These are phyloP conservation scores for Plasmopara viticola DNA, from an alignment of 352 stramenopile species.

Conservation along the genomic window DNA sequence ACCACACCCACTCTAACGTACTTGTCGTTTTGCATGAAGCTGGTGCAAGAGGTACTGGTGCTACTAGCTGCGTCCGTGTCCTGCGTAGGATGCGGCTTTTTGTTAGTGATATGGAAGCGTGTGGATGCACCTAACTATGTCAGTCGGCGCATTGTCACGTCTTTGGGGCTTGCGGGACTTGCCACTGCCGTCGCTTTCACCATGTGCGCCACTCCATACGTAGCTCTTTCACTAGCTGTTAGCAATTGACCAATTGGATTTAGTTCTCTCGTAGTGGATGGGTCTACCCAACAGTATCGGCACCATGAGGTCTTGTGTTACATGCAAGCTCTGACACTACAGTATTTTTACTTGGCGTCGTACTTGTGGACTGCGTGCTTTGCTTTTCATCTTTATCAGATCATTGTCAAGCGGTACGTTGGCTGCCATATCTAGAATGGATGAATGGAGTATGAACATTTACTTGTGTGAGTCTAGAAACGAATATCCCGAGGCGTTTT, in stretches of 20 bases:
- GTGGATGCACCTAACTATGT: slow-evolving; percentile 62
- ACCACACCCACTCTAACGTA: background rate
- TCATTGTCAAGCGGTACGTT: slow-evolving; percentile 64
- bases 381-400: slow-evolving; percentile 82
- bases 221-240: background rate
- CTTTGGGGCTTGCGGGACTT: slow-evolving; percentile 54
- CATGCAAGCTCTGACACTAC: slow-evolving; percentile 54
- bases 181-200: slow-evolving; percentile 55
- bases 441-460: background rate
- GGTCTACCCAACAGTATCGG: slow-evolving; percentile 34
- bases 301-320: slow-evolving; percentile 53
- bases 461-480: slow-evolving; percentile 27
- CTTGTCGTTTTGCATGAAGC: slow-evolving; percentile 12
- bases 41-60: slow-evolving; percentile 44
- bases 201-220: slow-evolving; percentile 30
- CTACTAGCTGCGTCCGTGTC: slow-evolving; percentile 49
- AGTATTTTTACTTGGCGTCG: slow-evolving; percentile 79
- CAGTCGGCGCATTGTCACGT: slow-evolving; percentile 61
- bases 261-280: slow-evolving; percentile 59
- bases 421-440: background rate
- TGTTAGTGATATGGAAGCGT: slow-evolving; percentile 65
- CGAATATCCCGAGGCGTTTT: slow-evolving; percentile 61
- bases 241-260: slow-evolving; percentile 1
- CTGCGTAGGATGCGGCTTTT: slow-evolving; percentile 59
- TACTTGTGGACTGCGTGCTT: slow-evolving; percentile 84